These are phyloP conservation scores for Senna tora DNA, from an alignment of 306 rosid genomes.

Conservation along the genomic window DNA sequence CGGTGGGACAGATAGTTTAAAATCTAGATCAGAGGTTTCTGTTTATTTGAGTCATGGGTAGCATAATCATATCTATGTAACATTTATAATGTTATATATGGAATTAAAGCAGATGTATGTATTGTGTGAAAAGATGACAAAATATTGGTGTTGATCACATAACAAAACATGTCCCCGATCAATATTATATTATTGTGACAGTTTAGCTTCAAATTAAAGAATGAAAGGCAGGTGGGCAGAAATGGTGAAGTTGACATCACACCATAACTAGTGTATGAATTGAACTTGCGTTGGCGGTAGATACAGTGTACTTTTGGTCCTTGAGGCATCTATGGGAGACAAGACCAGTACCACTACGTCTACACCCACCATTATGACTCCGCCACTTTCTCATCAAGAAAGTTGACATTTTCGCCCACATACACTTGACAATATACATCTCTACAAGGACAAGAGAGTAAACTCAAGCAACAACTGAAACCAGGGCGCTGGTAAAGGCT, in stretches of 20 bases:
- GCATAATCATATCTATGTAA: too few species aligned
- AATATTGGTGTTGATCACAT: neutral
- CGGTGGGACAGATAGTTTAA: too few species aligned
- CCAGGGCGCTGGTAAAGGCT: too few species aligned
- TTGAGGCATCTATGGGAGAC: neutral
- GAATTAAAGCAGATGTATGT: too few species aligned
- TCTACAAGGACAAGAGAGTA: too few species aligned
- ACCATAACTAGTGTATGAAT: neutral
- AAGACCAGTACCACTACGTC: too few species aligned
- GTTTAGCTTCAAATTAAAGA: slow-evolving; percentile 19
- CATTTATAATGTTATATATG: too few species aligned
- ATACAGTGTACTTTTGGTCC: neutral
- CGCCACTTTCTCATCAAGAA: slow-evolving; percentile 4
- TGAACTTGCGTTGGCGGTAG: neutral
- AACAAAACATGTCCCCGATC: neutral
- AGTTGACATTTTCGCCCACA: neutral
- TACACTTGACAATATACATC: too few species aligned
- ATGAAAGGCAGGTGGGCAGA: neutral
- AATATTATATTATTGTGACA: neutral
- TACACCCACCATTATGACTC: slow-evolving; percentile 8
- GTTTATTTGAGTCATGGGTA: too few species aligned
- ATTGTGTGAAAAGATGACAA: neutral
- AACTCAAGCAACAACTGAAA: too few species aligned
- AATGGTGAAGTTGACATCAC: neutral
- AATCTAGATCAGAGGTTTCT: too few species aligned